Evolutionary conservation across 768 basidiomycete species (phyloP).

Genomic region (Boletellus emodensis): DNA sequence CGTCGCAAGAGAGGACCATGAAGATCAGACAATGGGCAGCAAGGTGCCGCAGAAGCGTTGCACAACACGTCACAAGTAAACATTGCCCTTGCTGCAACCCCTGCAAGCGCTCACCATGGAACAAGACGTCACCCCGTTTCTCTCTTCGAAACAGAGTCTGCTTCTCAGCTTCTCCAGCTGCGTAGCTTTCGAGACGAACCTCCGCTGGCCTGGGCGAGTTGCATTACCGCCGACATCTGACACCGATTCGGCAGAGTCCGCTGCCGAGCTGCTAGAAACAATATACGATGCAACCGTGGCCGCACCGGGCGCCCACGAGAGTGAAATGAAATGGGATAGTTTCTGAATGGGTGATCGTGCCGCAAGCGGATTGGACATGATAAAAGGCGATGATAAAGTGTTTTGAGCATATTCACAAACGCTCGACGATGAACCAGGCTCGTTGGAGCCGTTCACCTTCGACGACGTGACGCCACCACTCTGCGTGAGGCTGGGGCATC

Average conservation of each 20-base stretch:
- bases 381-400: slow-evolving; percentile 42
- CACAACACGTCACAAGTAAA: slow-evolving; percentile 26
- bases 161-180: slow-evolving; percentile 62
- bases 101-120: slow-evolving; percentile 28
- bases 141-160: slow-evolving; percentile 45
- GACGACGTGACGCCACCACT: slow-evolving; percentile 24
- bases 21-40: slow-evolving; percentile 8
- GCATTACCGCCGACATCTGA: slow-evolving; percentile 7
- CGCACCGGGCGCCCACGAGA: slow-evolving; percentile 47
- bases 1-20: slow-evolving; percentile 1
- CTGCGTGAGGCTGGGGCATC: slow-evolving; percentile 36
- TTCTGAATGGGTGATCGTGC: slow-evolving; percentile 58
- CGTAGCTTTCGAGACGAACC: slow-evolving; percentile 57
- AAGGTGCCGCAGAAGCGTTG: not conserved
- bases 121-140: slow-evolving; percentile 16
- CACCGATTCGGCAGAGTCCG: slow-evolving; percentile 9
- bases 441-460: slow-evolving; percentile 29
- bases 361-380: slow-evolving; percentile 50
- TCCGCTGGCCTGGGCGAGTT: slow-evolving; percentile 23
- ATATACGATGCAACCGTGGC: slow-evolving; percentile 25
- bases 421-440: slow-evolving; percentile 13
- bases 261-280: slow-evolving; percentile 15
- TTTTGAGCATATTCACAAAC: slow-evolving; percentile 27
- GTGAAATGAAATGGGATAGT: slow-evolving; percentile 57
- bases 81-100: slow-evolving; percentile 21